Base-by-base conservation (phyloP, 2,329 filamentous ascomycete genomes). In the Cercospora berteroae region DNA sequence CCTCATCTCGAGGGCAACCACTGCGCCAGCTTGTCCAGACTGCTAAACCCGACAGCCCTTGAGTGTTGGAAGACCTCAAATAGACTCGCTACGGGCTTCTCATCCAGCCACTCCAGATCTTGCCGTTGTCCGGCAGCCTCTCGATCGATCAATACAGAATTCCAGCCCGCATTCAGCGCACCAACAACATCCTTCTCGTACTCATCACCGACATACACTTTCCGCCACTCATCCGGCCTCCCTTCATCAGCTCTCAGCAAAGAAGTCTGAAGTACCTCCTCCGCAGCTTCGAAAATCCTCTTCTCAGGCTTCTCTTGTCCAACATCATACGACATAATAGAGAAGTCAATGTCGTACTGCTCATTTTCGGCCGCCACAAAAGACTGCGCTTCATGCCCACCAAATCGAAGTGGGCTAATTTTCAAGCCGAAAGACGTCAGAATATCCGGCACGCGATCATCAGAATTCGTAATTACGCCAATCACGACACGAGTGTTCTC, bases 401-500 rank as follows among this genome's bases (percentile, higher is more conserved):
- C 66, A 71, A 74, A 70, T 77, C 79, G 60, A 71, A 73, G 27
- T 0, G 80, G 78, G 62, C 80, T 81, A 2, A 88, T 79, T 2
- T 74, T 75, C 29, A 90, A 71, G 0, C 85, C 86, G 4, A 89
- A 77, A 0, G 85, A 86, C 0, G 80, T 76, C 4, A 90, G 76
- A 23, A 89, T 81, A 27, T 76, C 76, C 0, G 83, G 82, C 0
- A 89, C 84, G n/a, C 87, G 81, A 73, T 86, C 82, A 70, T 90
- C 88, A 0, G 87, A 89, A 74, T 90, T 90, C 10, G 87, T 87
- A 60, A 90, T 82, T 5, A 89, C 80, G 27, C 87, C 87, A 5
- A 88, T 78, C 1, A 87, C 77, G n/a, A 78, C 65, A 7, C 69
- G 62, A 6, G 69, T 65, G 10, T 69, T 48, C 0, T 44, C 60